Base-by-base conservation (phyloP, 805 yeast genomes). In the Scheffersomyces lignosus region DNA sequence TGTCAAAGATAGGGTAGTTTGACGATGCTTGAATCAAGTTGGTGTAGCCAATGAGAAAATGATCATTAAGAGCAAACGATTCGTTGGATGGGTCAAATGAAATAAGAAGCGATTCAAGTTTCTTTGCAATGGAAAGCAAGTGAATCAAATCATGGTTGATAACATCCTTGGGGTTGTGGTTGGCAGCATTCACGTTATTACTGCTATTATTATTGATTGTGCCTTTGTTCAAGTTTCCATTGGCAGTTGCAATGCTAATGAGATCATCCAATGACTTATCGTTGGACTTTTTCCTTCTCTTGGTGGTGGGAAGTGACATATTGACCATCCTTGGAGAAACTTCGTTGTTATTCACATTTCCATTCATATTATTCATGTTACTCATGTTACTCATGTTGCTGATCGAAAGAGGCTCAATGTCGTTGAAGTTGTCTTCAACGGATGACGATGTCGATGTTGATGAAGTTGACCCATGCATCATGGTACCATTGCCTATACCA, bases 21-120 rank as follows among this genome's bases (percentile, higher is more conserved):
- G 30, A 26, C n/a, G 44, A 37, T 12, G 46, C 40, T 4, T 44
- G 17, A 12, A 39, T 27, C 20, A 60, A 43, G 13, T 51, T 48
- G 9, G 52, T 44, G 46, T 55, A 64, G 0, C 71, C 71, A 30
- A 63, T 51, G n/a, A 60, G 42, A 37, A 65, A 64, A 29, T 44
- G 37, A 17, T 64, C 67, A 31, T 49, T 50, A 13, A 58, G 28
- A 47, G 34, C 34, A 29, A 9, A 16, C 12, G 22, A 31, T 31
- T 43, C 43, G 31, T 45, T 37, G 16, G 38, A 33, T 15, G 27
- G 14, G 31, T 53, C 57, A 25, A 40, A 45, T 9, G 31, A 33
- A 8, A 37, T 38, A 39, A 43, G 33, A 27, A 37, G 34, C 14
- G 45, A 33, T 28, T 59, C 55, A 12, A 65, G 42, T 23, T 52